These are phyloP conservation scores for Hypsizygus ulmarius DNA, from an alignment of 1,284 basidiomycete species.

Conservation along the genomic window DNA sequence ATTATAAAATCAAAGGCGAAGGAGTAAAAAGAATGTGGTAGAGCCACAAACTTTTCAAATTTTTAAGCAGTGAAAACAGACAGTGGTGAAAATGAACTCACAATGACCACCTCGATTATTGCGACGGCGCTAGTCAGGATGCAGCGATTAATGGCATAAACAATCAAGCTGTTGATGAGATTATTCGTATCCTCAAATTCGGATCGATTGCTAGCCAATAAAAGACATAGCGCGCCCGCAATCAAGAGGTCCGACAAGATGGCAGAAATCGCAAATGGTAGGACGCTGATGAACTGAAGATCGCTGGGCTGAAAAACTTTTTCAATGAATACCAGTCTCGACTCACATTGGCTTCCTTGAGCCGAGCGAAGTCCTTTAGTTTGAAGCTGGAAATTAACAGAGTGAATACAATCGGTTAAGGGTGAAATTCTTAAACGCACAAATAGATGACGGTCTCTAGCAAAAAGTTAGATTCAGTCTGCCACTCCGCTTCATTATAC, in stretches of 20 bases:
- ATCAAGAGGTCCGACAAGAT: conserved; percentile 43
- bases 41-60: conserved; percentile 31
- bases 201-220: conserved; percentile 35
- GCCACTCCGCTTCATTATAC: neutral
- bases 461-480: neutral
- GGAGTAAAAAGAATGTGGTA: conserved; percentile 40
- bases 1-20: conserved; percentile 48
- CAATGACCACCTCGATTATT: conserved; percentile 38
- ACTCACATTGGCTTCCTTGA: conserved; percentile 34
- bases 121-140: conserved; percentile 43
- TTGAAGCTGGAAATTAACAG: conserved; percentile 30
- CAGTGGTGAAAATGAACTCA: conserved; percentile 17
- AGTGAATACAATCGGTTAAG: neutral
- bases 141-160: conserved; percentile 46
- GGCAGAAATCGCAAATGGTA: conserved; percentile 38
- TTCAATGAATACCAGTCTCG: neutral
- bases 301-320: neutral
- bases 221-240: conserved; percentile 35
- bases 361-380: conserved; percentile 30
- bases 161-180: conserved; percentile 40
- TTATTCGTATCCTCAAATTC: conserved; percentile 39
- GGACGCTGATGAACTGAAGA: conserved; percentile 28
- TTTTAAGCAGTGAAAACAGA: too few relatives aligned
- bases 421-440: conserved; percentile 19
- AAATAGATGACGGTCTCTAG: conserved; percentile 36